Evolutionary conservation across 2,329 filamentous ascomycete genomes (phyloP), one percentile per base, ranked within the genome.

Genomic region (Fusarium luffae): DNA sequence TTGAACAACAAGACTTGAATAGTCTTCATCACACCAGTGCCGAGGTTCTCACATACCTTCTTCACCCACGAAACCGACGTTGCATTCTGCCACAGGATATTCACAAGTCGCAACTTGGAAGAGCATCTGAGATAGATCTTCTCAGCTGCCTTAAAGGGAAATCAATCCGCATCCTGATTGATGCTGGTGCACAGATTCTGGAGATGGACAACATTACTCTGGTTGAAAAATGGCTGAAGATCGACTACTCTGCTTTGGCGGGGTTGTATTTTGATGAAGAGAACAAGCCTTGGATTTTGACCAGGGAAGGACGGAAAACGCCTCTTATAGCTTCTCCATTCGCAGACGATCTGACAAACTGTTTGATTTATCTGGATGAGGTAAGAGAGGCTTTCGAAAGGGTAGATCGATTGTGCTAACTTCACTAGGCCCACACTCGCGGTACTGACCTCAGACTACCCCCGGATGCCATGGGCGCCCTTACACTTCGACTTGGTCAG

Each of bases 101-200:
- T 0, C 77, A 73, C 4, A 79, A 66, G 12, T 82, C 82, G 0
- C 73, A 86, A 21, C 79, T 79, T 0, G 88, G 89, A 55, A 63
- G 70, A 41, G 55, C 64, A 18, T 71, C 0, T 74, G 77, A 74
- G 16, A 28, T 62, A 4, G 66, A 70, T 0, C 76, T 91, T 1
- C 76, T 74, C 1, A 13, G 46, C 11, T 59, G 63, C 18, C 50
- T 74, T 14, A 58, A 58, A 5, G 8, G 2, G 2, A 65, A 59
- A 0, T 48, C 69, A 0, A 88, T 89, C 14, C 79, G 82, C 0
- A 80, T 92, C 0, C 78, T 92, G 0, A 88, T 92, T 1, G 89
- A 92, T 73, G 86, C 88, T 0, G 90, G 90, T 0, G 89, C 90
- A 0, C 85, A 88, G 16, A 86, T 92, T 16, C 74, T 92, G 0